Evolutionary conservation across 805 yeast genomes (phyloP), one percentile per base, ranked within the genome.

Genomic region (Candida ortonii): DNA sequence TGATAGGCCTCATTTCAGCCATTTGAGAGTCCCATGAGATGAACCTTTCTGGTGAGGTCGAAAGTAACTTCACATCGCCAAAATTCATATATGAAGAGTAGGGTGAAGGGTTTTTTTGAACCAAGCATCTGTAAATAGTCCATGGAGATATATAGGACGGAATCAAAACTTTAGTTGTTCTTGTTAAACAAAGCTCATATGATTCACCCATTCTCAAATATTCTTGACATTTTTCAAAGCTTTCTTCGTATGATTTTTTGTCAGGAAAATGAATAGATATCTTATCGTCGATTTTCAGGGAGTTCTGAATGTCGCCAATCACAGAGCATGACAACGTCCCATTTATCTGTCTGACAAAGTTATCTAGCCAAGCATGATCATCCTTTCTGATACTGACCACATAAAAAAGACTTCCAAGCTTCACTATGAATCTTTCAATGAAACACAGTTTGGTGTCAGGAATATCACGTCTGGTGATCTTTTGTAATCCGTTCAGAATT

Each of bases 11-110:
- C 53, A 93, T 69, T 59, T 93, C 95, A 38, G 93, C 83, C 15
- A 43, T 46, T 0, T 59, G 53, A 15, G 67, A 57, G 35, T 70
- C 70, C 96, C 97, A 94, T 3, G 80, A 72, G 33, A 94, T 55
- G 52, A 93, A 94, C 44, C 98, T 67, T 57, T 93, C 99, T 0
- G 99, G 99, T 0, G 97, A 90, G 0, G 96, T 82, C 2, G 96
- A 86, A 3, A 90, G 67, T 20, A 93, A 62, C 9, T 70, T 66
- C 17, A 73, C 72, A 41, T 80, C 83, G 2, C 65, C 70, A 49
- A 90, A 84, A 31, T 78, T 70, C 67, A 93, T 67, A 53, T 64
- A 93, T 35, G 93, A 80, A 3, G 96, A 79, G 55, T 84, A 90
- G 1, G 99, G 98, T 0, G 97, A 85, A 3, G 98, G 97, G 53